Base-by-base conservation (phyloP, 768 basidiomycete genomes). In the Hydnomerulius pinastri region DNA sequence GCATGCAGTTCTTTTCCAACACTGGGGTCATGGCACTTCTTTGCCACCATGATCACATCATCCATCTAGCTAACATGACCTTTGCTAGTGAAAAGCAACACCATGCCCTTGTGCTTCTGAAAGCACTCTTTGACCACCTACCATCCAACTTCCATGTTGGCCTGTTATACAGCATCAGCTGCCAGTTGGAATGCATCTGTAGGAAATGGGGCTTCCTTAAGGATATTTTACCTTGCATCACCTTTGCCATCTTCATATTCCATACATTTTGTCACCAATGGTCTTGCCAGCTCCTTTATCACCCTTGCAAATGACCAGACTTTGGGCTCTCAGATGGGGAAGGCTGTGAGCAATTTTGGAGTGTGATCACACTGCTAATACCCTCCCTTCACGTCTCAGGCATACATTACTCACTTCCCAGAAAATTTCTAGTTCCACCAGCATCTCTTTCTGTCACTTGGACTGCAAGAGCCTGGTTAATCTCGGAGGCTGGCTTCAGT, bases 261-360 rank as follows among this genome's bases (percentile, higher is more conserved):
- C 71, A 73, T 54, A 69, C 67, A 0, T 71, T 62, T 43, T 66
- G 62, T 1, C 71, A 72, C 35, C 57, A 70, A 32, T 71, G 70
- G 68, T 33, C 59, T 1, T 71, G 70, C 47, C 70, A 71, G 35
- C 46, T 76, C 1, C 36, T 63, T 0, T 73, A 71, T 48, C 71
- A 71, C 45, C 74, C 73, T 3, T 54, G 70, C 9, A 45, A 72
- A 17, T 18, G 48, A 3, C 30, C 50, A 18, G 63, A 60, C 11
- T 59, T 66, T 32, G 60, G n/a, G n/a, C n/a, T 63, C 4, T 51
- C 59, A 10, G 64, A 68, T 43, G 67, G 67, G 15, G 63, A 68
- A 37, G 66, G 66, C 5, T 56, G 59, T 28, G 61, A 69, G 40
- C 18, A 57, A 23, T 36, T 65, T 3, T 69, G 65, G 67, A 61